Conservation (phyloP, 371 early-diverging fungal genomes). For the Circinella umbellata region DNA sequence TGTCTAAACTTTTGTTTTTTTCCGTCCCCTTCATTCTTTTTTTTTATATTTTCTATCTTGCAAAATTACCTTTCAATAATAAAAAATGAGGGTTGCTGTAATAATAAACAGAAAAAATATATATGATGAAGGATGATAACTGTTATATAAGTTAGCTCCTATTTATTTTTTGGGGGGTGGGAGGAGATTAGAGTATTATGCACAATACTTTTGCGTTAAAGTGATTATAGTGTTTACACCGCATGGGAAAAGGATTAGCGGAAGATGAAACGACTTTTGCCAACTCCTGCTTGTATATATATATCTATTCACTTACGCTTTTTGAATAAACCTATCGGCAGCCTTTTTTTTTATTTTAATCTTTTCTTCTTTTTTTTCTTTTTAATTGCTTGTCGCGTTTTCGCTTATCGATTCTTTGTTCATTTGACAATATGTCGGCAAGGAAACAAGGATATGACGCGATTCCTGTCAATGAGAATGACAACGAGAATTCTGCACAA, state of each 20-base stretch:
- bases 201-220: too few species aligned
- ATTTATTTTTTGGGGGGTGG: background rate
- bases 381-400: background rate
- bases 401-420: background rate
- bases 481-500: background rate
- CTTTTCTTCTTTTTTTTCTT: background rate
- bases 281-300: background rate
- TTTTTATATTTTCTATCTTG: background rate
- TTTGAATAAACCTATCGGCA: too few species aligned
- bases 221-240: background rate
- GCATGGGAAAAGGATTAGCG: background rate
- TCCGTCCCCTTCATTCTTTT: background rate
- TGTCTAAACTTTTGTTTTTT: slow-evolving; percentile 59
- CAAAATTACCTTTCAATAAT: slow-evolving; percentile 1
- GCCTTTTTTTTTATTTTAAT: too few species aligned
- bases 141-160: too few species aligned
- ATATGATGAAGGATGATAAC: background rate
- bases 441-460: slow-evolving; percentile 26
- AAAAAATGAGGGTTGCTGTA: slow-evolving; percentile 4
- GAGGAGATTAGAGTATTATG: too few species aligned
- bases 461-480: slow-evolving; percentile 24
- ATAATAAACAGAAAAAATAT: slow-evolving; percentile 6
- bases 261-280: slow-evolving; percentile 2
- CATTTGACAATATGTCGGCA: slow-evolving; percentile 14
- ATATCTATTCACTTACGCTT: background rate